Base-by-base conservation (phyloP, 306 rosid species). In the Pueraria montana region DNA sequence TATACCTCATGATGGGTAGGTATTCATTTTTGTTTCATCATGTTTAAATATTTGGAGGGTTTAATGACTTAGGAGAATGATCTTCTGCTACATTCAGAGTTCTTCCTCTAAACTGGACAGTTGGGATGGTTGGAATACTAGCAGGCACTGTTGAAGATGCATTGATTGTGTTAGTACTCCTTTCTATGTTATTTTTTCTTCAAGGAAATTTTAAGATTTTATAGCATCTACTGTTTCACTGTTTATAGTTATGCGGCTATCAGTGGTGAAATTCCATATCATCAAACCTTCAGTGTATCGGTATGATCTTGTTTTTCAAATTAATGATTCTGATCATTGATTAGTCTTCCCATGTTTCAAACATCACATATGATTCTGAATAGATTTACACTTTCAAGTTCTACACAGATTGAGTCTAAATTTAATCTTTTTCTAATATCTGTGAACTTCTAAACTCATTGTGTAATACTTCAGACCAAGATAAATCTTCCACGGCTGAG, bases 81-180 rank as follows among this genome's bases (percentile, higher is more conserved):
- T 49, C 59, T 82, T n/a, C 10, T 84, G 63, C 83, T 80, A 6
- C 49, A 77, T 84, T 42, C 91, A 95, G 99, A 64, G 97, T 95
- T 85, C 88, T 95, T 85, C 99, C 99, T 56, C 82, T 95, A 71
- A 95, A 92, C 76, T 95, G 99, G 99, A 89, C 99, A 2, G 96
- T 95, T 78, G 99, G 99, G 21, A 93, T 91, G 99, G 90, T 95
- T n/a, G 98, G 99, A 85, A 86, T 95, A 87, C 88, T 95, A 67
- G 89, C 98, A 68, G 91, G 91, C 86, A 93, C 89, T 6, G 84
- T 93, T n/a, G 96, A 91, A 81, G 99, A 95, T 79, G 90, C 99
- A 58, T 30, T 92, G 55, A 88, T 93, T 46, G 89, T 86, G 99
- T 95, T 68, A 85, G 98, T 88, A 80, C 10, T 66, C 67, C 27